Conservation (phyloP, 768 basidiomycete species). For the Lactarius vividus region DNA sequence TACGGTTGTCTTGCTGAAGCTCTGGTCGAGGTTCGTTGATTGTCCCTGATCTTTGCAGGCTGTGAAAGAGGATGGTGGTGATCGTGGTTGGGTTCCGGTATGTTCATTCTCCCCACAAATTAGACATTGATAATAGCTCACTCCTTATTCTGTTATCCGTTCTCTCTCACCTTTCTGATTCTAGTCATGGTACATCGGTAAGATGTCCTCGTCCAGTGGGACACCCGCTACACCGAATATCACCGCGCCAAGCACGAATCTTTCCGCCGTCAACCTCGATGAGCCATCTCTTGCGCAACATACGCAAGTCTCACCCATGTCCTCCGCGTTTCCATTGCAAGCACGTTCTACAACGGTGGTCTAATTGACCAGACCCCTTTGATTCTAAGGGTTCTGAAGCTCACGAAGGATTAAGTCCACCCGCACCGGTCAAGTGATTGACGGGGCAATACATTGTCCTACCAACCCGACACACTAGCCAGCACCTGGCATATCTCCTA, state of each 20-base stretch:
- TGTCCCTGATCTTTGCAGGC: slow-evolving; percentile 49
- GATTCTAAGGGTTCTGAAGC: not conserved
- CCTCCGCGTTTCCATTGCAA: slow-evolving; percentile 69
- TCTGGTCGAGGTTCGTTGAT: slow-evolving; percentile 21
- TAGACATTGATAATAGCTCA: slow-evolving; percentile 14
- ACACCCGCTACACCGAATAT: slow-evolving; percentile 48
- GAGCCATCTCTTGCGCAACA: slow-evolving; percentile 41
- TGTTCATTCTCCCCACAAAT: slow-evolving; percentile 33
- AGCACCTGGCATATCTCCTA: not conserved
- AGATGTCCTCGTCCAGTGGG: slow-evolving; percentile 51
- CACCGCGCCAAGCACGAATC: slow-evolving; percentile 36
- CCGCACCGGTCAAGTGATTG: not conserved
- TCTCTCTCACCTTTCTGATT: slow-evolving; percentile 4
- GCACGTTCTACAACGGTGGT: slow-evolving; percentile 29
- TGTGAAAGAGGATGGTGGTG: slow-evolving; percentile 90
- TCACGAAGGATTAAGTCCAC: not conserved
- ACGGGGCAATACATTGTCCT: not conserved
- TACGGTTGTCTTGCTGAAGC: slow-evolving; percentile 37
- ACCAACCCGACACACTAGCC: not conserved
- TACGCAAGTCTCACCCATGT: slow-evolving; percentile 70
- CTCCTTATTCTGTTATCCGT: not conserved
- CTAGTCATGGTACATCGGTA: slow-evolving; percentile 94
- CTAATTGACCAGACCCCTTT: not conserved
- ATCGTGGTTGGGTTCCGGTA: slow-evolving; percentile 95
- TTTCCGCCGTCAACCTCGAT: slow-evolving; percentile 28